phyloP scores from a whole-genome alignment of 768 basidiomycete species.

The Epithele typhae region DNA sequence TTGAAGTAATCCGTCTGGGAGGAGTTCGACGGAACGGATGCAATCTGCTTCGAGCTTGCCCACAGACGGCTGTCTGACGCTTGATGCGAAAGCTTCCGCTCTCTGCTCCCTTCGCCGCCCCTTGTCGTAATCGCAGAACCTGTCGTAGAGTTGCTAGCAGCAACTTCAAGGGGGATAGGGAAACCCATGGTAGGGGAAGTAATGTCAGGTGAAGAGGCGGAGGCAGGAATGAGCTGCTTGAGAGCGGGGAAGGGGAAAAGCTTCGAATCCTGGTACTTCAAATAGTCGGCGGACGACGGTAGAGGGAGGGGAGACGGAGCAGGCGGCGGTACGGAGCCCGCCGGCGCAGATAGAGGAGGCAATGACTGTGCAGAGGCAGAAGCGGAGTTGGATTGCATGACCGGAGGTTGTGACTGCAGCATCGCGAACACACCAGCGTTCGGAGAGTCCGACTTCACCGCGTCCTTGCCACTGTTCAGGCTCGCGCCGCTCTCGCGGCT shows the following conservation, averaged over 20 bases:
- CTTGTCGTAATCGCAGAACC: constrained; percentile 46
- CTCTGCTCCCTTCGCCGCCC: constrained; percentile 48
- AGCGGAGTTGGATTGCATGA: constrained; percentile 60
- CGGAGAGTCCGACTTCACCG: too few species aligned
- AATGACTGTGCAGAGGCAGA: constrained; percentile 57
- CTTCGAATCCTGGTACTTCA: constrained; percentile 73
- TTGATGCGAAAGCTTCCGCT: constrained; percentile 64
- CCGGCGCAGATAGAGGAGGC: constrained; percentile 58
- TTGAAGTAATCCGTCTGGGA: constrained; percentile 35
- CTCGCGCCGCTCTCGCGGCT: constrained; percentile 77
- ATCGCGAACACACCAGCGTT: constrained; percentile 27
- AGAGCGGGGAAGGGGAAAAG: constrained; percentile 90
- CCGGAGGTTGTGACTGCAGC: constrained; percentile 35
- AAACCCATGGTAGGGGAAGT: constrained; percentile 39
- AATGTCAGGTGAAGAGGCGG: constrained; percentile 47
- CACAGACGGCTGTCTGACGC: constrained; percentile 65
- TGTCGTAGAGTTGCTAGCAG: constrained; percentile 33
- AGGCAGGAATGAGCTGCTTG: constrained; percentile 53
- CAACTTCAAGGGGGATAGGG: constrained; percentile 32
- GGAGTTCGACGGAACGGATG: constrained; percentile 39
- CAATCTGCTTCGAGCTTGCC: constrained; percentile 39
- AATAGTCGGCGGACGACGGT: constrained; percentile 63
- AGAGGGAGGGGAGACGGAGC: constrained; percentile 77
- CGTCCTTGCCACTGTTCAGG: constrained; percentile 53
- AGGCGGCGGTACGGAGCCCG: constrained; percentile 44